phyloP scores from a whole-genome alignment of 495 filamentous ascomycete species.

The Neurospora sp. region DNA sequence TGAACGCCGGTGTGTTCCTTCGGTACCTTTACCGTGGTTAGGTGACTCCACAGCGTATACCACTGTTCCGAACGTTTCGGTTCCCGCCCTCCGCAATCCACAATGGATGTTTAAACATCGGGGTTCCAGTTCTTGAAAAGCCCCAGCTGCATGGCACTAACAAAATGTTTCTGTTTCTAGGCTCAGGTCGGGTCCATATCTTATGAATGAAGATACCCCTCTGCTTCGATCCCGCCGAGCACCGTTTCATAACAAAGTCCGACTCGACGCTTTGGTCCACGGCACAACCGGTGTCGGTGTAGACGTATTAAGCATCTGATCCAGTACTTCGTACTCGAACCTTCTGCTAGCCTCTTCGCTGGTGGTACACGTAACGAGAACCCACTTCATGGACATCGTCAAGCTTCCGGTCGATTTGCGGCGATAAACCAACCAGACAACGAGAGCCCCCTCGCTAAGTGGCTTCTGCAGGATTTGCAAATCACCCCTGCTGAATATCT shows the following conservation, averaged over 20 bases:
- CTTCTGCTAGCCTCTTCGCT: neutral
- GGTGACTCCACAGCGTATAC: neutral
- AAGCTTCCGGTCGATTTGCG: constrained; percentile 1
- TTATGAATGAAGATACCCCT: neutral
- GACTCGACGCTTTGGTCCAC: neutral
- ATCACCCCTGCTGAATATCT: neutral
- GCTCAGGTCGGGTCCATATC: neutral
- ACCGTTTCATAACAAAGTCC: neutral
- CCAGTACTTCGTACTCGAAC: neutral
- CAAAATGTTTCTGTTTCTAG: neutral
- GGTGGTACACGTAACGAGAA: neutral
- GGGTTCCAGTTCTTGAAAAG: neutral
- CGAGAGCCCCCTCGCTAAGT: neutral
- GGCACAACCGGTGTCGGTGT: neutral
- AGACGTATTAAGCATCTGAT: neutral
- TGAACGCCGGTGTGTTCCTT: neutral
- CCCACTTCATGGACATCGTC: constrained; percentile 8
- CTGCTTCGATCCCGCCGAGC: neutral
- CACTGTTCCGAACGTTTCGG: neutral
- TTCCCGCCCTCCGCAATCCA: neutral
- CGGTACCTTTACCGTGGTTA: neutral
- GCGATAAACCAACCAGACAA: neutral
- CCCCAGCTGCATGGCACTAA: neutral
- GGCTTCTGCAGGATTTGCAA: neutral
- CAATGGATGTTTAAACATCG: neutral